These are phyloP conservation scores for Eremothecium sinecaudum DNA, from an alignment of 1,139 yeast species.

Conservation along the genomic window DNA sequence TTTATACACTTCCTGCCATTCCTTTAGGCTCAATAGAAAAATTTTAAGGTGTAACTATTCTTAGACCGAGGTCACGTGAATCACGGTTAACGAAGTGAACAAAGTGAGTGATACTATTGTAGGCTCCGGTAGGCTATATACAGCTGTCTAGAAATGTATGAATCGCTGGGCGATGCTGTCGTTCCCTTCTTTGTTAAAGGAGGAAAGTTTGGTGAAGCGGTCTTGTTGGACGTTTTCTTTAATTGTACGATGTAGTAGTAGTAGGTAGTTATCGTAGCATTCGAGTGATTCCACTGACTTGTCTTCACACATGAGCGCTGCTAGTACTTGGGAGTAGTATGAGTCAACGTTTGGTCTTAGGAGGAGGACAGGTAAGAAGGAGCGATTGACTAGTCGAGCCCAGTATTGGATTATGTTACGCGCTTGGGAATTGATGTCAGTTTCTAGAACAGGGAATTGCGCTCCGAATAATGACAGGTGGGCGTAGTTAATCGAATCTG, in stretches of 20 bases:
- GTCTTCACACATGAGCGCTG: conserved; percentile 66
- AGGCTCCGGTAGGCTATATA: not conserved
- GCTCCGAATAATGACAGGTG: conserved; percentile 32
- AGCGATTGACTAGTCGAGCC: conserved; percentile 20
- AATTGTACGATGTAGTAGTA: conserved; percentile 52
- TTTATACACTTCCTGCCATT: too few species aligned
- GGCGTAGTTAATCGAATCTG: conserved; percentile 39
- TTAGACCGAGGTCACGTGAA: too few species aligned
- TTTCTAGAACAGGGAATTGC: conserved; percentile 55
- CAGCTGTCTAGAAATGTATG: conserved; percentile 26
- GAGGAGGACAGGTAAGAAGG: conserved; percentile 21
- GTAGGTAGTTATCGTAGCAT: conserved; percentile 51
- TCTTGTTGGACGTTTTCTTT: conserved; percentile 42
- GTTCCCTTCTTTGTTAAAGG: conserved; percentile 18
- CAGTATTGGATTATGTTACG: conserved; percentile 44
- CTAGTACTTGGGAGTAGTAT: conserved; percentile 24
- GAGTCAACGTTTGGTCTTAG: conserved; percentile 28
- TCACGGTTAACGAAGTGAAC: too few species aligned
- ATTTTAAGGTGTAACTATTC: too few species aligned
- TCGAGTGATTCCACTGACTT: conserved; percentile 43
- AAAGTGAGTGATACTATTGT: too few species aligned
- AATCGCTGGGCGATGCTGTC: conserved; percentile 31
- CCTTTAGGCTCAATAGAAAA: too few species aligned
- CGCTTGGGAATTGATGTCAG: conserved; percentile 62
- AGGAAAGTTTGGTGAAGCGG: conserved; percentile 21